Percentiles rank a stretch among this genome's conserved stretches.
Evolutionary conservation across 495 filamentous ascomycete genomes (phyloP).

Genomic region (Xylaria grammica): DNA sequence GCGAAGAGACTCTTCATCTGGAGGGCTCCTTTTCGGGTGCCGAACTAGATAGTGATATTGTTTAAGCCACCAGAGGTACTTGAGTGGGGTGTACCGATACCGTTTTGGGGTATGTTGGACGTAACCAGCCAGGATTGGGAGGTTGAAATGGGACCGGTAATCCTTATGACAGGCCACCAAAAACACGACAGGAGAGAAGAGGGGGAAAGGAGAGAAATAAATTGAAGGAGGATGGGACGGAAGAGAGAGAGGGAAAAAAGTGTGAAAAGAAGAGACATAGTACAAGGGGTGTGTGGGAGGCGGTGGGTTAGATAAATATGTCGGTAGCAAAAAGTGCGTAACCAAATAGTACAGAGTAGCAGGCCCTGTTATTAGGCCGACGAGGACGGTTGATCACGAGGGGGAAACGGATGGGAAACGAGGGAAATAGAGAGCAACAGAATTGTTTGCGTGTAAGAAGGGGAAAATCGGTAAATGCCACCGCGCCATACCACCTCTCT

Average conservation of each 20-base stretch:
- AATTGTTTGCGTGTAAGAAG: conserved; percentile 8
- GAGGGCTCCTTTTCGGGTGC: conserved; percentile 8
- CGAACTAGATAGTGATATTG: conserved; percentile 16
- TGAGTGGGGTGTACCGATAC: conserved; percentile 31
- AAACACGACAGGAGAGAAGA: conserved; percentile 27
- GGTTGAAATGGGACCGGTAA: conserved; percentile 23
- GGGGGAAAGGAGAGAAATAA: conserved; percentile 8
- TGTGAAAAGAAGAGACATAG: conserved; percentile 33
- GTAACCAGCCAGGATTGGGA: conserved; percentile 28
- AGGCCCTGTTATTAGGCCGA: conserved; percentile 23
- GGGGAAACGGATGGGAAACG: conserved; percentile 16
- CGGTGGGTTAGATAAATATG: conserved; percentile 41
- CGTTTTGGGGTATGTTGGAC: conserved; percentile 34
- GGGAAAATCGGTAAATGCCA: conserved; percentile 25
- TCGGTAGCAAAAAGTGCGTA: conserved; percentile 24
- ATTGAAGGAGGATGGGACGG: conserved; percentile 23
- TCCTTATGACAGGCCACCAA: conserved; percentile 16
- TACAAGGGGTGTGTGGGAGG: conserved; percentile 38
- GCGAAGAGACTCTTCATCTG: conserved; percentile 2
- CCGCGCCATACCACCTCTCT: conserved; percentile 20
- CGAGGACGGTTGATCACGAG: conserved; percentile 25
- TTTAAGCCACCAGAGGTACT: conserved; percentile 17
- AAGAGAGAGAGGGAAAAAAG: conserved; percentile 21
- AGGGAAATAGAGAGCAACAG: conserved; percentile 19
- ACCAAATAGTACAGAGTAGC: conserved; percentile 10